phyloP scores from a whole-genome alignment of 2,329 filamentous ascomycete species.

The Verticillium klebahnii region DNA sequence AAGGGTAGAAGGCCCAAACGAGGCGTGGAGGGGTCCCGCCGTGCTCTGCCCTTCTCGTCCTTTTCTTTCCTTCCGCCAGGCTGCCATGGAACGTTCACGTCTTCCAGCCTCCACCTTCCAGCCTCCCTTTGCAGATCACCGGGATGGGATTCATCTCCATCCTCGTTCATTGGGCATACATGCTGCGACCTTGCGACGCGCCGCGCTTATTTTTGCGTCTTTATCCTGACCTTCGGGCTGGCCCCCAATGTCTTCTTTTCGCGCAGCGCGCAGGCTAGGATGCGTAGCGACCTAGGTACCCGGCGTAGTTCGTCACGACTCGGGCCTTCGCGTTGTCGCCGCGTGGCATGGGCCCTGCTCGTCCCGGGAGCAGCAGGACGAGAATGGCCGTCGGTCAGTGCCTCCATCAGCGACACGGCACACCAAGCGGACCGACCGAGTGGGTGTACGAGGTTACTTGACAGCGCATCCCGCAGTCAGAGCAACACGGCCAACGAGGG shows the following conservation, averaged over 20 bases:
- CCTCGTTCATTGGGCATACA: not conserved
- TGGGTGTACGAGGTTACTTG: not conserved
- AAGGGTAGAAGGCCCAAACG: not conserved
- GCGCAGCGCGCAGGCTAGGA: not conserved
- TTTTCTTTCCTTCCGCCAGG: too few relatives aligned
- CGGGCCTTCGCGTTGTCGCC: not conserved
- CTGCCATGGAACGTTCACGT: not conserved
- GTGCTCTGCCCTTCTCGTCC: too few relatives aligned
- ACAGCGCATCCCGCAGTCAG: not conserved
- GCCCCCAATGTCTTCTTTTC: not conserved
- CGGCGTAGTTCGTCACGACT: not conserved
- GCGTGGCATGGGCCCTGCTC: not conserved
- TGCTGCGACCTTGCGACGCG: not conserved
- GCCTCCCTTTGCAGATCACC: not conserved
- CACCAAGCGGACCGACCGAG: not conserved
- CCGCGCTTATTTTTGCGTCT: not conserved
- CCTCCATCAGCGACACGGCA: not conserved
- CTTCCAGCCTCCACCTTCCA: not conserved
- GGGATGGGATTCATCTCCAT: not conserved
- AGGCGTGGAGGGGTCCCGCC: not conserved
- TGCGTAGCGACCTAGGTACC: not conserved
- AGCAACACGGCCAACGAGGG: not conserved
- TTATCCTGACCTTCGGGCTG: not conserved
- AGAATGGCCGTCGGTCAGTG: not conserved
- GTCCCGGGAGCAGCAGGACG: not conserved